Base-by-base conservation (phyloP, 1,139 yeast genomes). In the Taphrina sp. region DNA sequence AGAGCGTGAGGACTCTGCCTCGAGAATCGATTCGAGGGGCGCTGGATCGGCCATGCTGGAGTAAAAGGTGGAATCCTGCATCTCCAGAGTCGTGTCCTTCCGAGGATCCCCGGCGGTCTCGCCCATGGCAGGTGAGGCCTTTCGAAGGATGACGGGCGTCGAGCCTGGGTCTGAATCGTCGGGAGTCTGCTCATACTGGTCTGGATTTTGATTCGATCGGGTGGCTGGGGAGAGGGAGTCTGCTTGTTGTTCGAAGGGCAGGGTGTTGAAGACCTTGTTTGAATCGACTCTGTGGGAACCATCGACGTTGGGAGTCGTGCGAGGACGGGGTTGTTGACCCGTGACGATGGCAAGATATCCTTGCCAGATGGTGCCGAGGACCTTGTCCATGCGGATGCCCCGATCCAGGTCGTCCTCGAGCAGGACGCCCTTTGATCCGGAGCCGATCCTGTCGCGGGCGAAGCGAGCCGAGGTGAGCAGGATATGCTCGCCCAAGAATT, bases 391-490 rank as follows among this genome's bases (percentile, higher is more conserved):
- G 19, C 39, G 39, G 39, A 39, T 24, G 14, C 54, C 54, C 14
- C 46, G 33, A 26, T 49, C 54, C 12, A 49, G 34, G 16, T 49
- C 54, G 16, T 29, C 44, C 34, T 41, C 37, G 16, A 39, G 31
- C 31, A 49, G 19, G 17, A 20, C 5, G 17, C 54, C 54, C 17
- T 22, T 31, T 10, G 39, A 7, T 22, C 37, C 31, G 5, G 56
- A 17, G 1, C 49, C 49, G 24, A 52, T 16, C 17, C 56, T 29
- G 12, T 42, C 38, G 10, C 49, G 54, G 16, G 59, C 60, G 14
- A 59, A 60, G 8, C 60, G 57, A 8, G 58, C 59, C 10, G 60
- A 44, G 8, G 58, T 58, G 22, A 55, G 47, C 12, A 59, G 46
- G 19, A 37, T 42, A 31, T 59, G 56, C 28, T 56, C 61, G 10